A percentile compares a stretch with the other conserved stretches of the same genome.
Conservation (phyloP, 306 rosid species). For the Castanea crenata region DNA sequence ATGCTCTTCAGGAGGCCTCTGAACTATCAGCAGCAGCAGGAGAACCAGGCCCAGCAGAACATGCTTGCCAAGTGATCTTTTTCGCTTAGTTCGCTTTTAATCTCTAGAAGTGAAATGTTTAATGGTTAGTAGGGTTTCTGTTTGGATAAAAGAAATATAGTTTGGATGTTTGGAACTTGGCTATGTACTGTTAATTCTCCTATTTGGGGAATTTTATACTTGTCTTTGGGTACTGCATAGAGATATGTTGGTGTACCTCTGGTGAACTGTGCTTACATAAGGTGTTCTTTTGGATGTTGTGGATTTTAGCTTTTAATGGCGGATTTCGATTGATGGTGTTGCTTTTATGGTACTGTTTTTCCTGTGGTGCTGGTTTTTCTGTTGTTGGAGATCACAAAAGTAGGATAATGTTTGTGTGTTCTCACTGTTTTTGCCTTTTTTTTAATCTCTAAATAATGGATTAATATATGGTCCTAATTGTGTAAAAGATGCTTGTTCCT, state of each 20-base stretch:
- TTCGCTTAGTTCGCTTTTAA: not conserved
- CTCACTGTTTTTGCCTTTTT: not conserved
- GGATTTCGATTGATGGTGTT: not conserved
- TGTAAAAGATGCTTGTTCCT: too few species aligned
- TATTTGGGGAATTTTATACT: constrained; percentile 41
- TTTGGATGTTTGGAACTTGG: constrained; percentile 17
- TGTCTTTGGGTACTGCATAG: constrained; percentile 5
- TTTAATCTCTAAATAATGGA: too few species aligned
- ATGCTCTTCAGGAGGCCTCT: constrained; percentile 98
- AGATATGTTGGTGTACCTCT: constrained; percentile 32
- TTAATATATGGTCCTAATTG: too few species aligned
- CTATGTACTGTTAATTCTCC: constrained; percentile 40
- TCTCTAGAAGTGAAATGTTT: constrained; percentile 19
- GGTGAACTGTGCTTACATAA: constrained; percentile 12
- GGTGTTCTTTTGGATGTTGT: not conserved
- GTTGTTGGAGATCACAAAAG: not conserved
- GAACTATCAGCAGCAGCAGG: constrained; percentile 87
- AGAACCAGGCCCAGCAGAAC: constrained; percentile 63
- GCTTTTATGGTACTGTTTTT: not conserved
- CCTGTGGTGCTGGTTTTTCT: not conserved
- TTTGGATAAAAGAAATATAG: constrained; percentile 7
- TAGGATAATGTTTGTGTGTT: not conserved
- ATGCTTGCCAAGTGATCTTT: constrained; percentile 53
- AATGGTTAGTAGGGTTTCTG: constrained; percentile 22
- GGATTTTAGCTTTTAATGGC: constrained; percentile 9